Base-by-base conservation (phyloP, 306 rosid genomes). In the Macrotyloma uniflorum region DNA sequence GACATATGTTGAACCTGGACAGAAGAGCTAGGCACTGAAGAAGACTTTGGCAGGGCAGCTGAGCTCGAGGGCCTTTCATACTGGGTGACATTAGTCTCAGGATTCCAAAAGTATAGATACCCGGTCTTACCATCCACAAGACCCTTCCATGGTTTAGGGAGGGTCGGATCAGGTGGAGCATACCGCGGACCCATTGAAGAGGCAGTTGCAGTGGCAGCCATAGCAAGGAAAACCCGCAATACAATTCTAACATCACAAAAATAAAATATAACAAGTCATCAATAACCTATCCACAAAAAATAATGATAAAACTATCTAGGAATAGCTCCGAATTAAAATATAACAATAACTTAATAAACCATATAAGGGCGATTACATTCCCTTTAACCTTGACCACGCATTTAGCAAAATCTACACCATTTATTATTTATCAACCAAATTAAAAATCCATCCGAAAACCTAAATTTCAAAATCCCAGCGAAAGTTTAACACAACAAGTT, bases 91-190 rank as follows among this genome's bases (percentile, higher is more conserved):
- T 96, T 96, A 40, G 99, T 96, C 86, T 87, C 99, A 0, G 99
- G 99, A 83, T 96, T 96, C 99, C 99, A 96, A 77, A 91, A 96
- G 90, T 96, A 96, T 30, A 96, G 94, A 80, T 91, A 96, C 61
- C 99, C 99, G 5, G 99, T 96, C 88, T 93, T 96, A 7, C 99
- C 99, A 86, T 96, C 99, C 70, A 96, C 98, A 42, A 96, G 94
- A 69, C 99, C 99, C 62, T 78, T 80, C 99, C 99, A 96, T 23
- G 99, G 99, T 72, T 89, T 93, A 8, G 99, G 99, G 10, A 96
- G 98, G 10, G 98, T 88, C 7, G 99, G 99, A 55, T 96, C 99
- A 5, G 87, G 89, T 2, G 99, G 99, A 2, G 98, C 99, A 86
- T 93, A 96, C 30, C 99, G 88, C 1, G 98, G 98, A 81, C 93